Percentiles rank a stretch among this genome's conserved stretches.
These are phyloP conservation scores for Fusarium sambucinum DNA, from an alignment of 2,329 filamentous ascomycete species.

Conservation along the genomic window DNA sequence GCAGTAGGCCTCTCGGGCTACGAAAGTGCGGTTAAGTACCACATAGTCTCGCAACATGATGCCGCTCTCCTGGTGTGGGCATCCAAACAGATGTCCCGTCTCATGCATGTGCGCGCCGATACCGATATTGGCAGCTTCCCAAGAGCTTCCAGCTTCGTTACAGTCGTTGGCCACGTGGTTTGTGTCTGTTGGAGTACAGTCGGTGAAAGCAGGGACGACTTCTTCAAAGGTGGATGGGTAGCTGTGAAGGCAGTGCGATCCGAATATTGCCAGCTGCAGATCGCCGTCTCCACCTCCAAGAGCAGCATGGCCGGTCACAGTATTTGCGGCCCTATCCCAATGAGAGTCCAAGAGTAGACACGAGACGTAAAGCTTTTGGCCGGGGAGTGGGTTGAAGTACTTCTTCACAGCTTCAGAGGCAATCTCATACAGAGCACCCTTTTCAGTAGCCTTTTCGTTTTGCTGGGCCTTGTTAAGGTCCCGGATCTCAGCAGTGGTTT, in stretches of 20 bases:
- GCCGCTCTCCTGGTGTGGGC: conserved; percentile 89
- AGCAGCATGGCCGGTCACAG: conserved; percentile 84
- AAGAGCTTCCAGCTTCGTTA: conserved; percentile 87
- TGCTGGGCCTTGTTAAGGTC: conserved; percentile 84
- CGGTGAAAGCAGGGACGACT: conserved; percentile 86
- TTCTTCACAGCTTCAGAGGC: conserved; percentile 81
- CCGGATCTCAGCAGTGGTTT: conserved; percentile 86
- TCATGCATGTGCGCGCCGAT: conserved; percentile 95
- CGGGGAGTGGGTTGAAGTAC: conserved; percentile 79
- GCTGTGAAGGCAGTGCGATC: conserved; percentile 90
- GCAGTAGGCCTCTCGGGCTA: conserved; percentile 83
- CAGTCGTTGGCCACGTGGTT: conserved; percentile 85
- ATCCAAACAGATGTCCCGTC: conserved; percentile 89
- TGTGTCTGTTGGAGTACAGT: conserved; percentile 90
- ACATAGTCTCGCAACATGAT: conserved; percentile 93
- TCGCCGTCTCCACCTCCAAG: conserved; percentile 80
- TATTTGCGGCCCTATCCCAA: conserved; percentile 80
- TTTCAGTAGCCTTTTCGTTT: conserved; percentile 74
- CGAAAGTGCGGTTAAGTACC: conserved; percentile 84
- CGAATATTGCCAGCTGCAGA: conserved; percentile 87
- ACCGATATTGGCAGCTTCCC: conserved; percentile 95
- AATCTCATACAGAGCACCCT: conserved; percentile 80
- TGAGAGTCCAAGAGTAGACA: conserved; percentile 88
- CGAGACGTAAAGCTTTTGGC: conserved; percentile 90
- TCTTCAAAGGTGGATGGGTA: conserved; percentile 92